Base-by-base conservation (phyloP, 139 green algal species). In the Astrephomene gubernaculifera region DNA sequence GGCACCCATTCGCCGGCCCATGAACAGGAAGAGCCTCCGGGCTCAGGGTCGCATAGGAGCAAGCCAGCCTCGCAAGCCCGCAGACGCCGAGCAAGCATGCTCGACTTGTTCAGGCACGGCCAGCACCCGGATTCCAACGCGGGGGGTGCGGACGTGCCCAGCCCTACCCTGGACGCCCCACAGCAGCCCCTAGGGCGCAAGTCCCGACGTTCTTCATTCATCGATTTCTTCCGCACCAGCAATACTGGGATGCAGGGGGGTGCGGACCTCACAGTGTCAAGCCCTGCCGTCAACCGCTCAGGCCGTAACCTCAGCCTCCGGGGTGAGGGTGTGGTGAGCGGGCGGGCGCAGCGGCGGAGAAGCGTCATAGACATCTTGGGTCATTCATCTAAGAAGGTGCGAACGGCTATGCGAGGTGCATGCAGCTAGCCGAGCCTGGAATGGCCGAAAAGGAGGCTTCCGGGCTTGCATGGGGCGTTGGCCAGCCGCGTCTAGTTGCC, bases 201-300 rank as follows among this genome's bases (percentile, higher is more conserved):
- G 69, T 63, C 52, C 21, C 68, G 81, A 7, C 81, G 81, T 19
- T 39, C 81, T 0, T 86, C 81, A 4, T 53, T 86, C 21, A 86
- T 86, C 4, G 81, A 86, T n/a, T 86, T 86, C 57, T 86, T 86
- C 69, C 53, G 69, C 33, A n/a, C 27, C 31, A 84, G 63, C 61
- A 27, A 27, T 22, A 84, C 78, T 2, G 78, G 78, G 1, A n/a
- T n/a, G n/a, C n/a, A n/a, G n/a, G n/a, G n/a, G n/a, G n/a, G n/a
- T n/a, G n/a, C n/a, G n/a, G n/a, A n/a, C n/a, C n/a, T n/a, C n/a
- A n/a, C n/a, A n/a, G n/a, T n/a, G n/a, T n/a, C n/a, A n/a, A n/a
- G n/a, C n/a, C n/a, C n/a, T n/a, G n/a, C n/a, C n/a, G n/a, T n/a
- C n/a, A n/a, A n/a, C n/a, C n/a, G n/a, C n/a, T n/a, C n/a, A n/a